phyloP scores from a whole-genome alignment of 352 stramenopile species.

The Albugo laibachii region DNA sequence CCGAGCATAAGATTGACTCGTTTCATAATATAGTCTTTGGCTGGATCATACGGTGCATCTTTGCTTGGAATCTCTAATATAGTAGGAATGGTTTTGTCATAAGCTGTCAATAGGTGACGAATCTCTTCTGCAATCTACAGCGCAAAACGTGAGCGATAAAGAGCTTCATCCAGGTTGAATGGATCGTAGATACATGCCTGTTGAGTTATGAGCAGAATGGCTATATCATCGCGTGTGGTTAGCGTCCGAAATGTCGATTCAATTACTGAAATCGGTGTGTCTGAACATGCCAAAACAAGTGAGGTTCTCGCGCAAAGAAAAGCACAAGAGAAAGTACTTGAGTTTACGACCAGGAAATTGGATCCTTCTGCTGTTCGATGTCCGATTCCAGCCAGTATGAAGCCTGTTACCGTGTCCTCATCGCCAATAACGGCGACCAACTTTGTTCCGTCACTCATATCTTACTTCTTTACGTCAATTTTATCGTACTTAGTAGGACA shows the following conservation, averaged over 20 bases:
- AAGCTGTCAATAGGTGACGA: conserved; percentile 93
- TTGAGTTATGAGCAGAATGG: conserved; percentile 99
- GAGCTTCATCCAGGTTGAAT: background rate
- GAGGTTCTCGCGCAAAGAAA: conserved; percentile 1
- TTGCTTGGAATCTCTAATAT: conserved; percentile 97
- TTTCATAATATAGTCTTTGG: conserved; percentile 99
- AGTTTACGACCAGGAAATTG: conserved; percentile 97
- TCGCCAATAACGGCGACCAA: conserved; percentile 77
- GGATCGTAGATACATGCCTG: conserved; percentile 37
- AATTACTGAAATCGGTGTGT: conserved; percentile 77
- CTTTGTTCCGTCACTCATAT: conserved; percentile 68
- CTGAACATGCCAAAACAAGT: conserved; percentile 11
- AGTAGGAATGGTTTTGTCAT: conserved; percentile 96
- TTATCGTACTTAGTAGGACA: no score
- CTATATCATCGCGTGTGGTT: conserved; percentile 89
- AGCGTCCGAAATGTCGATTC: conserved; percentile 86
- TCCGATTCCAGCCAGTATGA: conserved; percentile 92
- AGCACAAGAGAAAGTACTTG: conserved; percentile 20
- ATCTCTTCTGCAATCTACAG: conserved; percentile 91
- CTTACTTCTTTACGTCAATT: background rate
- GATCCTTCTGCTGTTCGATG: conserved; percentile 87
- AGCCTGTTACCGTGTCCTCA: conserved; percentile 96
- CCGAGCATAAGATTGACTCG: conserved; percentile 87
- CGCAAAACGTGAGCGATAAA: background rate
- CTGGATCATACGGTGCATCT: conserved; percentile 87